These are phyloP conservation scores for Carex littledalei DNA, from an alignment of 176 grass and related monocot species.

Conservation along the genomic window DNA sequence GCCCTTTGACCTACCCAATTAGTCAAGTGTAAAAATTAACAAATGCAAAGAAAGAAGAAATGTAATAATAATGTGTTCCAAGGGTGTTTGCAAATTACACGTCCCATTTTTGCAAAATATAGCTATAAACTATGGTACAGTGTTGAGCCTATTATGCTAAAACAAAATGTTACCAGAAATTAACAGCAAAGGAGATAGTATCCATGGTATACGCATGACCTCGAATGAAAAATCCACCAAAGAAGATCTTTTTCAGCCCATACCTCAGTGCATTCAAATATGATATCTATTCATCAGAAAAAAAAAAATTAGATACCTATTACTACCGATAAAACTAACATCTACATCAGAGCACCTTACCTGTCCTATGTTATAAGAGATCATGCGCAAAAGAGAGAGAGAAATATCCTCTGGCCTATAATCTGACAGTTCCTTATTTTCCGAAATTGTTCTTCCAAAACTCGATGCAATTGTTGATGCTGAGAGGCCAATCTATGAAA, in stretches of 20 bases:
- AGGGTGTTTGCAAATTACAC: not conserved
- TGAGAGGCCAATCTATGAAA: constrained; percentile 87
- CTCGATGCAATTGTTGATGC: constrained; percentile 96
- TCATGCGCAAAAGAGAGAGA: constrained; percentile 94
- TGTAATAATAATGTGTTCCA: not conserved
- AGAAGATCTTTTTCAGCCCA: constrained; percentile 96
- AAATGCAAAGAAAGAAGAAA: constrained; percentile 12
- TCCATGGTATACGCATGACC: constrained; percentile 99
- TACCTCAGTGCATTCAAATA: constrained; percentile 98
- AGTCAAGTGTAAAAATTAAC: not conserved
- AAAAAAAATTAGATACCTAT: not conserved
- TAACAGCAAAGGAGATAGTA: constrained; percentile 94
- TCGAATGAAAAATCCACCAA: constrained; percentile 98
- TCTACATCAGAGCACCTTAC: constrained; percentile 36
- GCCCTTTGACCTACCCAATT: constrained; percentile 74
- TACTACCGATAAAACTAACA: not conserved
- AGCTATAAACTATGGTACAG: not conserved
- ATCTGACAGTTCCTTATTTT: constrained; percentile 83
- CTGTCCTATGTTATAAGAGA: constrained; percentile 99
- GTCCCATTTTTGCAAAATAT: not conserved
- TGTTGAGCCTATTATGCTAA: not conserved
- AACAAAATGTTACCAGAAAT: constrained; percentile 78
- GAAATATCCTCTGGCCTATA: constrained; percentile 98
- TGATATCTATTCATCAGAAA: constrained; percentile 48
- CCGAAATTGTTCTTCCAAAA: constrained; percentile 95